A percentile compares a stretch with the other conserved stretches of the same genome.
These are phyloP conservation scores for Takakia lepidozioides DNA, from an alignment of 225 moss, liverwort and hornwort genomes.

Conservation along the genomic window DNA sequence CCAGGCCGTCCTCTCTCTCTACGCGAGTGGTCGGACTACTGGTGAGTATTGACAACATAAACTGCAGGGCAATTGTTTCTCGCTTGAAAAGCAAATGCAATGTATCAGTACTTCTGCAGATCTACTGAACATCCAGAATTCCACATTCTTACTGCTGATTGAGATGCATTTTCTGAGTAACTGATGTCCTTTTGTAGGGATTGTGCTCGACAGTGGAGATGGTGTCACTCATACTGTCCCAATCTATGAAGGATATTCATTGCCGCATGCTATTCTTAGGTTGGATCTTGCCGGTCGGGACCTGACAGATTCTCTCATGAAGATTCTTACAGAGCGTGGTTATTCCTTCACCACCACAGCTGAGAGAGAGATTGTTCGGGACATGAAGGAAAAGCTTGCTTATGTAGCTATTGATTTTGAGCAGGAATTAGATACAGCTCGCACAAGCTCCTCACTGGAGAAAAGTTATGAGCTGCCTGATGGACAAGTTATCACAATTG, in stretches of 20 bases:
- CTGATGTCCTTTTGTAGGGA: conserved; percentile 35
- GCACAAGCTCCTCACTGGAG: conserved; percentile 54
- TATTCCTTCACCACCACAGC: conserved; percentile 32
- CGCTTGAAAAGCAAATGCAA: neutral
- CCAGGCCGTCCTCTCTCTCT: conserved; percentile 53
- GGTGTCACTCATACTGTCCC: conserved; percentile 72
- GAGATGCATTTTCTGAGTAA: too few relatives aligned
- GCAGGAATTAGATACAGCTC: conserved; percentile 64
- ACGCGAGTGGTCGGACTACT: conserved; percentile 68
- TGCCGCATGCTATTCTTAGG: conserved; percentile 24
- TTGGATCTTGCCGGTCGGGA: conserved; percentile 28
- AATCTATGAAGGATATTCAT: conserved; percentile 44
- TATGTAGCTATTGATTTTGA: conserved; percentile 65
- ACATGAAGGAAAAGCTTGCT: conserved; percentile 26
- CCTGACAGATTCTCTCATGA: conserved; percentile 24
- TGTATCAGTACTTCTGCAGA: neutral
- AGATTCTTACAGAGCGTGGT: conserved; percentile 27
- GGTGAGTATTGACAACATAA: conserved; percentile 14
- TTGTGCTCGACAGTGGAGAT: conserved; percentile 65
- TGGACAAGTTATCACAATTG: conserved; percentile 60
- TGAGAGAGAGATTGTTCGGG: conserved; percentile 33
- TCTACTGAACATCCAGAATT: neutral
- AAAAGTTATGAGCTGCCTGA: conserved; percentile 39
- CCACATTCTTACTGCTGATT: neutral
- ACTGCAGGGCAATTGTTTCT: neutral